phyloP scores from a whole-genome alignment of 2,329 filamentous ascomycete genomes.

The Cordyceps fumosorosea region DNA sequence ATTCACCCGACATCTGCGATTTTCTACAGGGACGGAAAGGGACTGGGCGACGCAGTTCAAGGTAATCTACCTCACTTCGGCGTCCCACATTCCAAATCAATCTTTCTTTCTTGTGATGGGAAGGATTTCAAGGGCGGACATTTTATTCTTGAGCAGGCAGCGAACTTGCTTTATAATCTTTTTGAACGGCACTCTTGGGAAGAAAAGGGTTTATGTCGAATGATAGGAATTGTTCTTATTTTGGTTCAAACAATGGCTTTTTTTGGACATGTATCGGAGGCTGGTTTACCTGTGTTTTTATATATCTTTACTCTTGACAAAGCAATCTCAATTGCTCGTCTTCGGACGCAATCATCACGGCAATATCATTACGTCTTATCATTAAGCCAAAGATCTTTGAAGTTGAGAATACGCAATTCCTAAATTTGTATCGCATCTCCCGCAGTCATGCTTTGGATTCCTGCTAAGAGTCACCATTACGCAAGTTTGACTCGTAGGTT shows the following conservation, averaged over 20 bases:
- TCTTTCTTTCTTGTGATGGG: not conserved
- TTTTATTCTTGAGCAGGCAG: not conserved
- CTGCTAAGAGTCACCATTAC: not conserved
- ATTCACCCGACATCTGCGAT: not conserved
- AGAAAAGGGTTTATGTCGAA: not conserved
- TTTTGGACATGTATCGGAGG: not conserved
- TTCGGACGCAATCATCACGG: not conserved
- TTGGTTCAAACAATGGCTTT: not conserved
- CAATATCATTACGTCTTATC: not conserved
- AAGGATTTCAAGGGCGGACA: not conserved
- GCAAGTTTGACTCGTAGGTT: not conserved
- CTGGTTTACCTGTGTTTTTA: not conserved
- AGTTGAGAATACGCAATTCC: not conserved
- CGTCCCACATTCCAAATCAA: not conserved
- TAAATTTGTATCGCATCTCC: not conserved
- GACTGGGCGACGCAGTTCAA: not conserved
- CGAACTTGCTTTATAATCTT: not conserved
- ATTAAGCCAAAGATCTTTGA: not conserved
- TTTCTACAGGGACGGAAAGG: not conserved
- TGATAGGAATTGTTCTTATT: not conserved
- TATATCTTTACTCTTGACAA: not conserved
- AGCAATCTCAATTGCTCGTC: not conserved
- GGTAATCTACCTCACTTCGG: not conserved
- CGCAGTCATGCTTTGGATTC: not conserved
- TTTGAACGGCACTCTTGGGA: not conserved